A percentile compares a stretch with the other conserved stretches of the same genome.
Evolutionary conservation across 306 rosid species (phyloP).

Genomic region (Dicorynia guianensis): DNA sequence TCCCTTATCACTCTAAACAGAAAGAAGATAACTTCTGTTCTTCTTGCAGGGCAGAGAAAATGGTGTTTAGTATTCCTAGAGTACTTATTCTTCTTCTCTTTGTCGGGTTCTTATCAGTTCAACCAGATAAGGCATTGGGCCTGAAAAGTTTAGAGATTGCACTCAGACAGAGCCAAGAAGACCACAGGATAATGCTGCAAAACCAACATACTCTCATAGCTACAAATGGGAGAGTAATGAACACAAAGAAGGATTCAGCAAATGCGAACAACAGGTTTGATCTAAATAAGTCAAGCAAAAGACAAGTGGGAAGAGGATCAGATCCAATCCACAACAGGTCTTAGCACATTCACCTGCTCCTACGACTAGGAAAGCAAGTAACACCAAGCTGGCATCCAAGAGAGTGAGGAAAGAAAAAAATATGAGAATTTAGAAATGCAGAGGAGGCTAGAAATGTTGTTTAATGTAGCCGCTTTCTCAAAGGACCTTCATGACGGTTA

Average conservation of each 20-base stretch:
- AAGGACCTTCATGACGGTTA: conserved; percentile 43
- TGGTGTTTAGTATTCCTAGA: conserved; percentile 62
- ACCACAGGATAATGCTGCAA: conserved; percentile 43
- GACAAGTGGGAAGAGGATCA: conserved; percentile 84
- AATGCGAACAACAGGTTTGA: conserved; percentile 54
- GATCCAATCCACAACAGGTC: conserved; percentile 95
- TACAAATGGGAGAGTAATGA: conserved; percentile 50
- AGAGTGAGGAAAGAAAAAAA: conserved; percentile 35
- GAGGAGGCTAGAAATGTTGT: conserved; percentile 51
- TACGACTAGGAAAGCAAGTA: conserved; percentile 43
- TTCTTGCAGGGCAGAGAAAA: conserved; percentile 55
- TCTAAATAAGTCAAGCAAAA: conserved; percentile 78
- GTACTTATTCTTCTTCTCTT: conserved; percentile 60
- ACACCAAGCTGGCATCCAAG: conserved; percentile 46
- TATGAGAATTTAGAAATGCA: conserved; percentile 46
- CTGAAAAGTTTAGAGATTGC: conserved; percentile 58
- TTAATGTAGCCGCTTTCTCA: conserved; percentile 48
- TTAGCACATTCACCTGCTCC: conserved; percentile 44
- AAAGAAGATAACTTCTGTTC: conserved; percentile 47
- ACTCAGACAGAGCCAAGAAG: conserved; percentile 53
- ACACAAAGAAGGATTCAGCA: conserved; percentile 50
- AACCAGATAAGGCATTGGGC: conserved; percentile 55
- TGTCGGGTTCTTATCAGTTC: conserved; percentile 61
- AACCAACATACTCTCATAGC: conserved; percentile 50
- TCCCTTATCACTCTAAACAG: conserved; percentile 52